These are phyloP conservation scores for Rhynchospora pubera DNA, from an alignment of 176 grass and related monocot genomes.

Conservation along the genomic window DNA sequence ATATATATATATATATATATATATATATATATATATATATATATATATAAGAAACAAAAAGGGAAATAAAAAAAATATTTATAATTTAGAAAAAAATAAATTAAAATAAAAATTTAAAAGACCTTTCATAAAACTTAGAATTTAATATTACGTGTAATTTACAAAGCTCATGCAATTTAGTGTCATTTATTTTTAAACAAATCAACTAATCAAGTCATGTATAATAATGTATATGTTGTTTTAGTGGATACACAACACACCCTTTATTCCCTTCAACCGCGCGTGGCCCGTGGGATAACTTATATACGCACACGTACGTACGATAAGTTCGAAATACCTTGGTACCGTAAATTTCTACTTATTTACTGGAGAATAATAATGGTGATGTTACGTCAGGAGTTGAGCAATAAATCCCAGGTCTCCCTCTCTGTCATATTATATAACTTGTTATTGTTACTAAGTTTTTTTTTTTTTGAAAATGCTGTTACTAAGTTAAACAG, in stretches of 20 bases:
- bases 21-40: too few species aligned
- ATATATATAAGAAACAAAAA: background rate
- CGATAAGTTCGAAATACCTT: background rate
- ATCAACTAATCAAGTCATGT: background rate
- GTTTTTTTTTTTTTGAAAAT: too few species aligned
- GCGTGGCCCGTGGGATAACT: background rate
- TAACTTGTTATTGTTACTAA: too few species aligned
- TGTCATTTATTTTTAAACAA: too few species aligned
- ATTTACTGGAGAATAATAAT: background rate
- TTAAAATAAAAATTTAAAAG: background rate
- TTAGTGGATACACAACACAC: background rate
- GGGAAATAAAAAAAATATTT: background rate
- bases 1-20: too few species aligned
- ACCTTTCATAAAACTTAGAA: background rate
- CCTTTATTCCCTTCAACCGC: background rate
- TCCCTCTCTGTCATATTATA: background rate
- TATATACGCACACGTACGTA: background rate
- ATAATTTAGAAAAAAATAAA: background rate
- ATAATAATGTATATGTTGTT: background rate
- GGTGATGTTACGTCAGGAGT: conserved; percentile 22
- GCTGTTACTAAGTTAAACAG: conserved; percentile 18
- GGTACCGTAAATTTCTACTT: background rate
- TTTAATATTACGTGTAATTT: background rate
- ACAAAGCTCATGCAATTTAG: background rate
- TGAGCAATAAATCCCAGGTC: conserved; percentile 13